Evolutionary conservation across 2,329 filamentous ascomycete genomes (phyloP).

Genomic region (Colletotrichum tofieldiae): DNA sequence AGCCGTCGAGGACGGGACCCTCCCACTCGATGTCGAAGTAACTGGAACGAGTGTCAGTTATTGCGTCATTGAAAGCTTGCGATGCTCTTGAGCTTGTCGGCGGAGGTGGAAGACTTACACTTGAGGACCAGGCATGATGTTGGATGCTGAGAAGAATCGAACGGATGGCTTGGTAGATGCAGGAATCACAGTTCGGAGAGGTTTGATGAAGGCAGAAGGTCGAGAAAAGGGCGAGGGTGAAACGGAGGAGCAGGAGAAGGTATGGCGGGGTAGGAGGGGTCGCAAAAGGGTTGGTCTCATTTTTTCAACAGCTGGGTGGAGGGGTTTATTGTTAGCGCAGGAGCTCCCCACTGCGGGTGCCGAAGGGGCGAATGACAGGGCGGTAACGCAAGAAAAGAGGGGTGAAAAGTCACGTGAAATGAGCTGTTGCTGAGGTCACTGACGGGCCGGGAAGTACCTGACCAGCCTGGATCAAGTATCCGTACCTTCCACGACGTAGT

Average conservation of each 20-base stretch:
- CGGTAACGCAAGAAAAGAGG: neutral
- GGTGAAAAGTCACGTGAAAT: slow-evolving; percentile 40
- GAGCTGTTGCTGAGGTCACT: slow-evolving; percentile 41
- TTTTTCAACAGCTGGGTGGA: slow-evolving; percentile 45
- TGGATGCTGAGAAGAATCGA: slow-evolving; percentile 71
- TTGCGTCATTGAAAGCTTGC: slow-evolving; percentile 40
- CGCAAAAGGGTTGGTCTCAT: slow-evolving; percentile 46
- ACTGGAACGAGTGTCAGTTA: slow-evolving; percentile 54
- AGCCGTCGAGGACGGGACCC: slow-evolving; percentile 78
- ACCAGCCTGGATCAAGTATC: slow-evolving; percentile 16
- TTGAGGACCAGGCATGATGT: slow-evolving; percentile 80
- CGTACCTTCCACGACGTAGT: slow-evolving; percentile 20
- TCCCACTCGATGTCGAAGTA: slow-evolving; percentile 84
- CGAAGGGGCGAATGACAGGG: slow-evolving; percentile 25
- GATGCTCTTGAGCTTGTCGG: slow-evolving; percentile 14
- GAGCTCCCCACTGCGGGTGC: slow-evolving; percentile 42
- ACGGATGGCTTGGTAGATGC: slow-evolving; percentile 47
- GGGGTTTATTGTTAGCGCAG: slow-evolving; percentile 45
- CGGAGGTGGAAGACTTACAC: slow-evolving; percentile 68
- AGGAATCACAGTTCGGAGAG: slow-evolving; percentile 42
- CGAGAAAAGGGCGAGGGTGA: slow-evolving; percentile 46
- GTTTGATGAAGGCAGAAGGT: slow-evolving; percentile 45
- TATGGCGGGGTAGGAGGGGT: slow-evolving; percentile 47
- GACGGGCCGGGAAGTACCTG: slow-evolving; percentile 30
- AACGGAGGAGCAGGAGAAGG: slow-evolving; percentile 45